Percentiles rank a stretch among this genome's conserved stretches.
These are phyloP conservation scores for Cercophora samala DNA, from an alignment of 495 filamentous ascomycete species.

Conservation along the genomic window DNA sequence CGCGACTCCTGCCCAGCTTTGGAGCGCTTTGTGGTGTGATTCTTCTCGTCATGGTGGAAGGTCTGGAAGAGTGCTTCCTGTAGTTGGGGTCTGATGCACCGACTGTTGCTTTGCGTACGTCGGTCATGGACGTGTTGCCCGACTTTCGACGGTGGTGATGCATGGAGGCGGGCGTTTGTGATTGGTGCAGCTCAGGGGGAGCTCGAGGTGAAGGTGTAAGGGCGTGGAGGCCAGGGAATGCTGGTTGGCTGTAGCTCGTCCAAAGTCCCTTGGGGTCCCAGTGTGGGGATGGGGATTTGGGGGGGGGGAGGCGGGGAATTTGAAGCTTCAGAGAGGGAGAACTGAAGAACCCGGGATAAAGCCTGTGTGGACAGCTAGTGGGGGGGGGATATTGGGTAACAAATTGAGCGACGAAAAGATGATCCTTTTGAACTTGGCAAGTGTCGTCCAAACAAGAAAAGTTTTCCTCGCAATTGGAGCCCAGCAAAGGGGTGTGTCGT, in stretches of 20 bases:
- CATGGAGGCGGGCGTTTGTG: constrained; percentile 34
- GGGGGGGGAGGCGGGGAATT: constrained; percentile 5
- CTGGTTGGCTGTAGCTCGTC: constrained; percentile 21
- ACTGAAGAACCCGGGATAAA: constrained; percentile 12
- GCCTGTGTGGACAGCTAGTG: background rate
- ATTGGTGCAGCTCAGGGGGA: constrained; percentile 24
- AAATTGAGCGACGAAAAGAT: background rate
- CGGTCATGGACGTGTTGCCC: constrained; percentile 48
- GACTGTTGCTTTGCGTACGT: constrained; percentile 42
- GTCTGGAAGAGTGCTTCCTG: constrained; percentile 36
- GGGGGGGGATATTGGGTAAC: background rate
- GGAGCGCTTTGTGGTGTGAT: constrained; percentile 37
- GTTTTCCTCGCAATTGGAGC: constrained; percentile 9
- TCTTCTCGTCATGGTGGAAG: constrained; percentile 39
- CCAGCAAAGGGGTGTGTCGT: constrained; percentile 13
- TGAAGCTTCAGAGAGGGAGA: constrained; percentile 2
- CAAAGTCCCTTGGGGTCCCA: constrained; percentile 11
- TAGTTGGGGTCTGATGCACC: constrained; percentile 29
- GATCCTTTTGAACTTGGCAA: background rate
- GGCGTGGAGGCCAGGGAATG: constrained; percentile 8
- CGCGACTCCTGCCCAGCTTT: constrained; percentile 44
- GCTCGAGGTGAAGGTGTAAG: background rate
- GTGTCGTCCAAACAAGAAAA: background rate
- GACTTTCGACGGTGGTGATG: constrained; percentile 50
- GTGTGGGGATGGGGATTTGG: constrained; percentile 9